Base-by-base conservation (phyloP, 177 flowering plant species). In the Vitis hybrid region DNA sequence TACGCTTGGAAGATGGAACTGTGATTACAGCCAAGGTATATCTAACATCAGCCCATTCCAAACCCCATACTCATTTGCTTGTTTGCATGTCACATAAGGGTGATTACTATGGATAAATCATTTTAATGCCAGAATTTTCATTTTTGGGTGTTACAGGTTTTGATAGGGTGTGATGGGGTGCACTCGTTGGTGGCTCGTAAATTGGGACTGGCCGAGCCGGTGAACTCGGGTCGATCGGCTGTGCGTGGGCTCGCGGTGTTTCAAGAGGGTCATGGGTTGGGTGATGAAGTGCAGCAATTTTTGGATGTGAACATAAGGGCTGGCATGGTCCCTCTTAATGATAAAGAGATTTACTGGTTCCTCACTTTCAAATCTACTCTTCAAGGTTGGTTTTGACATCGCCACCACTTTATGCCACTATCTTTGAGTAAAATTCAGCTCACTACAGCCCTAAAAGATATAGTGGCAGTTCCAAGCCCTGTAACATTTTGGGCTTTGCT, bases 81-180 rank as follows among this genome's bases (percentile, higher is more conserved):
- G 29, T 26, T 26, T 26, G 29, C 29, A 26, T 26, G 29, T 26
- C 29, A 26, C 29, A 26, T 26, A 26, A 2, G 26, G 26, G 26
- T 26, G 26, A 26, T 2, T 26, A 26, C 29, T 26, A 26, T 26
- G 16, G 31, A 9, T 18, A 31, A 12, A 50, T 62, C 20, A 2
- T 29, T 45, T 26, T 50, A 3, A 9, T 10, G 6, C 14, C 10
- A 8, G 7, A 39, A 59, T 26, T 22, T 34, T 29, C 4, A 3
- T 14, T 10, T 31, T 4, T 53, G 48, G 22, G 34, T 60, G 14
- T 34, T 62, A 34, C 52, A 83, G 88, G 76, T 79, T 61, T 65
- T 87, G 71, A 76, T 87, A 10, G 90, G 90, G 53, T 87, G 90
- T 53, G 90, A 87, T 56, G 90, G 90, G n/a, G 81, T 83, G 26